These are phyloP conservation scores for Candida silvicultrix DNA, from an alignment of 805 yeast species.

Conservation along the genomic window DNA sequence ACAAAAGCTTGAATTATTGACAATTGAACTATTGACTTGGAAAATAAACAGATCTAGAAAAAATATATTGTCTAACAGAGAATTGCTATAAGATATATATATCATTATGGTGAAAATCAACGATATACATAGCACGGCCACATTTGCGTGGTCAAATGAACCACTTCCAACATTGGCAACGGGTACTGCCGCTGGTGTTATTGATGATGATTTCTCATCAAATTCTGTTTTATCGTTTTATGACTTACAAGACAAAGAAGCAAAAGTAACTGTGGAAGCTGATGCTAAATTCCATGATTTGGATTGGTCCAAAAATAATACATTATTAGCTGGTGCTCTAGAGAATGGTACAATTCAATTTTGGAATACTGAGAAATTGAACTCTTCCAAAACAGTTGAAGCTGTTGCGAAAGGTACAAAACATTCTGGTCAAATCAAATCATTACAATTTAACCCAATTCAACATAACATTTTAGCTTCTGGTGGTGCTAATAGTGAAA, in stretches of 20 bases:
- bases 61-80: too few species aligned
- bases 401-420: slow-evolving; percentile 46
- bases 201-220: slow-evolving; percentile 81
- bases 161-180: slow-evolving; percentile 72
- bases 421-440: slow-evolving; percentile 66
- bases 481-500: slow-evolving; percentile 86
- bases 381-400: slow-evolving; percentile 38
- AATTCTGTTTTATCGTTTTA: slow-evolving; percentile 75
- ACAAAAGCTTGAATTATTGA: neutral
- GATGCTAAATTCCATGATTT: slow-evolving; percentile 69
- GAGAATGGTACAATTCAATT: slow-evolving; percentile 78
- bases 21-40: too few species aligned
- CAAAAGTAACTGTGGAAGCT: slow-evolving; percentile 39
- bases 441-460: slow-evolving; percentile 71
- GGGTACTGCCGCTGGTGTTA: slow-evolving; percentile 95
- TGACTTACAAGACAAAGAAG: slow-evolving; percentile 42
- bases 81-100: too few species aligned
- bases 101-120: slow-evolving; percentile 66
- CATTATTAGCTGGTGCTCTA: slow-evolving; percentile 80
- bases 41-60: too few species aligned
- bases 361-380: slow-evolving; percentile 58
- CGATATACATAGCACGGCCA: slow-evolving; percentile 80
- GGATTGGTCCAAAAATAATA: slow-evolving; percentile 69
- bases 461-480: slow-evolving; percentile 72
- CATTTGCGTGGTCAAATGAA: slow-evolving; percentile 94